Conservation (phyloP, 345 rosid species). For the Corymbia maculata region DNA sequence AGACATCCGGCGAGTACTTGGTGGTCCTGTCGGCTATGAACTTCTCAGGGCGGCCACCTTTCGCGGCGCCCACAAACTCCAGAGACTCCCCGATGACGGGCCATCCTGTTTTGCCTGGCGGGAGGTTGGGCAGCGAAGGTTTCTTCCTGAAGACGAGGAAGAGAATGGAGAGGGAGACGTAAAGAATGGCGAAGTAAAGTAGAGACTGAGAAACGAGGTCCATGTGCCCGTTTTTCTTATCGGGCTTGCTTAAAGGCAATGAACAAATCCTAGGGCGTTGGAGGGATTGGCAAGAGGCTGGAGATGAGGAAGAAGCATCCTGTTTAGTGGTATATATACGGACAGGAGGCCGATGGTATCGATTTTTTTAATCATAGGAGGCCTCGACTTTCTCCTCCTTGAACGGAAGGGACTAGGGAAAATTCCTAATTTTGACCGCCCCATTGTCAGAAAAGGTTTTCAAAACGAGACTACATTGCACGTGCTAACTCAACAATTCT, state of each 20-base stretch:
- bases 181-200: background rate
- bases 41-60: background rate
- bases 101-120: background rate
- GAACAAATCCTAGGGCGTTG: background rate
- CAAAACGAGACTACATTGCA: background rate
- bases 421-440: background rate
- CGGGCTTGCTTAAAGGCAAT: background rate
- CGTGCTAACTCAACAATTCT: background rate
- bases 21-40: background rate
- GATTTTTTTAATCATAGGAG: background rate
- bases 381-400: background rate
- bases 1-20: background rate
- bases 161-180: background rate
- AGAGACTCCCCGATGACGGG: background rate
- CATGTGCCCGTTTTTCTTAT: background rate
- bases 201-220: background rate
- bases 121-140: background rate
- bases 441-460: background rate
- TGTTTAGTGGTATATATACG: background rate
- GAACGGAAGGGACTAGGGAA: background rate
- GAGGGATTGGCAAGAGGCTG: background rate
- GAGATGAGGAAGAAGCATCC: background rate
- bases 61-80: background rate
- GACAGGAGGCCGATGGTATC: background rate
- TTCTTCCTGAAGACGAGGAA: background rate